Conservation (phyloP, 2,329 filamentous ascomycete species). For the Monilinia fructicola region DNA sequence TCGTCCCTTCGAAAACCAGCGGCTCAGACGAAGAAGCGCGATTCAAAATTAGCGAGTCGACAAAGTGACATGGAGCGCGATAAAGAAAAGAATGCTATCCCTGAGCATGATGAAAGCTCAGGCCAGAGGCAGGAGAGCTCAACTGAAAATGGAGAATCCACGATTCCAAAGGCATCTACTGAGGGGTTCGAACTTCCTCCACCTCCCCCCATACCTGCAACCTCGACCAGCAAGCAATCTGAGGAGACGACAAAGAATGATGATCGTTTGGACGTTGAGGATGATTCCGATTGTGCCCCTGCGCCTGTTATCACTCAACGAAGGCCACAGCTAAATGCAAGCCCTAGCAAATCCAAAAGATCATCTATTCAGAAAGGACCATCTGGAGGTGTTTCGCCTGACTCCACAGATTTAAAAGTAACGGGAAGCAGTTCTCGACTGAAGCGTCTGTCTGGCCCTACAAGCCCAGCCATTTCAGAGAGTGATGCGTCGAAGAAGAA, state of each 20-base stretch:
- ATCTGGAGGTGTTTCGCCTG: slow-evolving; percentile 52
- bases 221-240: slow-evolving; percentile 31
- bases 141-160: slow-evolving; percentile 35
- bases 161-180: slow-evolving; percentile 37
- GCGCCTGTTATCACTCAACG: slow-evolving; percentile 67
- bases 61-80: slow-evolving; percentile 46
- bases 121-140: slow-evolving; percentile 29
- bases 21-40: slow-evolving; percentile 52
- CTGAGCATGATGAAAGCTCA: slow-evolving; percentile 28
- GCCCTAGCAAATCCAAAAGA: slow-evolving; percentile 43
- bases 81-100: slow-evolving; percentile 30
- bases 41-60: slow-evolving; percentile 51
- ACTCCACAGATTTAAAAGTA: slow-evolving; percentile 46
- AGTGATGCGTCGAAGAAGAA: slow-evolving; percentile 43
- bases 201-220: slow-evolving; percentile 32
- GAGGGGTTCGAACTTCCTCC: slow-evolving; percentile 39
- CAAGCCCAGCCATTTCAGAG: slow-evolving; percentile 40
- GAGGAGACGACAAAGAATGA: slow-evolving; percentile 31
- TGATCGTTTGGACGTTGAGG: slow-evolving; percentile 27
- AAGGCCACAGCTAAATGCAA: slow-evolving; percentile 43
- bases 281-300: slow-evolving; percentile 63
- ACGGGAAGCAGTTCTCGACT: slow-evolving; percentile 60
- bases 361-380: slow-evolving; percentile 42
- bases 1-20: slow-evolving; percentile 64
- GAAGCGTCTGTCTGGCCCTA: slow-evolving; percentile 56